A percentile compares a stretch with the other conserved stretches of the same genome.
Conservation (phyloP, 768 basidiomycete genomes). For the Boletellus sp. region DNA sequence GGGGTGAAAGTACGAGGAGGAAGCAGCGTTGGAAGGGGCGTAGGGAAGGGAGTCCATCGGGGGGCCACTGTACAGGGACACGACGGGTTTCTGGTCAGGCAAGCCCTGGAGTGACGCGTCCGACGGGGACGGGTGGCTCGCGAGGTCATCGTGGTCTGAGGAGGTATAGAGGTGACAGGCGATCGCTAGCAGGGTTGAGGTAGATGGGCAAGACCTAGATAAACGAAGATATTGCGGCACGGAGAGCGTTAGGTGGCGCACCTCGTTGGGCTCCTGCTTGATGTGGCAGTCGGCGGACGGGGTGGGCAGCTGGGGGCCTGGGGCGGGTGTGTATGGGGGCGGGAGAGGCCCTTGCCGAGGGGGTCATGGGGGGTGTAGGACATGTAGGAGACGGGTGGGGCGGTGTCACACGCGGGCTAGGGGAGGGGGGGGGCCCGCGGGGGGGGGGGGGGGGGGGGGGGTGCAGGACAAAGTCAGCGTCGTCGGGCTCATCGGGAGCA, state of each 20-base stretch:
- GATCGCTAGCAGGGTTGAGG: slow-evolving; percentile 3
- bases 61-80: slow-evolving; percentile 13
- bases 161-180: slow-evolving; percentile 17
- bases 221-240: slow-evolving; percentile 6
- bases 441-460: slow-evolving; percentile 4
- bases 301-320: background rate
- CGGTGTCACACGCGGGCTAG: slow-evolving; percentile 4
- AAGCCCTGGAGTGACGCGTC: background rate
- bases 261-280: slow-evolving; percentile 28
- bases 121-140: too few relatives aligned
- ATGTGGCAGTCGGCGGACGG: slow-evolving; percentile 16
- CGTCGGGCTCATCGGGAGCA: slow-evolving; percentile 18
- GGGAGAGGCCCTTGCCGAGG: slow-evolving; percentile 16
- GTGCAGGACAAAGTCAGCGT: slow-evolving; percentile 16
- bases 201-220: slow-evolving; percentile 9
- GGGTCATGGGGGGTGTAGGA: slow-evolving; percentile 29
- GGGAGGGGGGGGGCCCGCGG: background rate
- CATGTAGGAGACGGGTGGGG: slow-evolving; percentile 13
- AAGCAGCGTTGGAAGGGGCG: slow-evolving; percentile 24
- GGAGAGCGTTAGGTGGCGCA: slow-evolving; percentile 4
- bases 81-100: background rate
- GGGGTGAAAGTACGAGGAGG: slow-evolving; percentile 20
- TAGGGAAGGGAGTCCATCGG: slow-evolving; percentile 33
- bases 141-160: slow-evolving; percentile 13
- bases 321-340: background rate